Conservation (phyloP, 2,329 filamentous ascomycete species). For the Aaosphaeria arxii region DNA sequence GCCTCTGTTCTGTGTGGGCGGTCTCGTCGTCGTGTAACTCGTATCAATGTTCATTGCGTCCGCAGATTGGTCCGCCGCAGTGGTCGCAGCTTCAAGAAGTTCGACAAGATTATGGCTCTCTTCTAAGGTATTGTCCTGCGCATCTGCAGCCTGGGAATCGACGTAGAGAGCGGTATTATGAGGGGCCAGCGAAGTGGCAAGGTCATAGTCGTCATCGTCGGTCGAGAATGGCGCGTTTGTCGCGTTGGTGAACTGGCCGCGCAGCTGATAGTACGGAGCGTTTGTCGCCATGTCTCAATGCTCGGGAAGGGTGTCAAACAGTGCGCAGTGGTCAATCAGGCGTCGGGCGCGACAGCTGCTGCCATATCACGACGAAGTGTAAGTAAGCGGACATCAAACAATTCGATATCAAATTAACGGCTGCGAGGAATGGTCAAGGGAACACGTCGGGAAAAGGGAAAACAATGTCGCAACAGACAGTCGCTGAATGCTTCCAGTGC, state of each 20-base stretch:
- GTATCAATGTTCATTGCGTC: slow-evolving; percentile 12
- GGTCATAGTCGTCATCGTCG: slow-evolving; percentile 19
- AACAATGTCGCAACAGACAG: slow-evolving; percentile 1
- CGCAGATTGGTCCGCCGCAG: slow-evolving; percentile 26
- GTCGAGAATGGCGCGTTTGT: slow-evolving; percentile 20
- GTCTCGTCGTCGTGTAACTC: background rate
- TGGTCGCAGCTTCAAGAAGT: slow-evolving; percentile 35
- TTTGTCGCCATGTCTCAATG: slow-evolving; percentile 30
- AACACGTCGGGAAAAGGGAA: slow-evolving; percentile 13
- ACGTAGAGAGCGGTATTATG: slow-evolving; percentile 12
- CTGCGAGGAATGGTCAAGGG: background rate
- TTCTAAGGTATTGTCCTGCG: slow-evolving; percentile 13
- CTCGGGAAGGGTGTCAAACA: slow-evolving; percentile 8
- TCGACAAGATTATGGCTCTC: slow-evolving; percentile 32
- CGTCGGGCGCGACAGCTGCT: background rate
- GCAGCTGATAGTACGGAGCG: slow-evolving; percentile 36
- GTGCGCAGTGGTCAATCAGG: slow-evolving; percentile 1
- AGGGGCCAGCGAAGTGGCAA: slow-evolving; percentile 12
- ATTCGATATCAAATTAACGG: background rate
- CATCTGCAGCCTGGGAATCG: slow-evolving; percentile 15
- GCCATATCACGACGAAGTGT: too few species aligned
- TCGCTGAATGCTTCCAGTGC: slow-evolving; percentile 5
- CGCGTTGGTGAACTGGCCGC: slow-evolving; percentile 24
- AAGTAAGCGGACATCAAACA: background rate
- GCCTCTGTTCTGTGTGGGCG: slow-evolving; percentile 8